phyloP scores from a whole-genome alignment of 2,329 filamentous ascomycete genomes.

The Aspergillus sp. region DNA sequence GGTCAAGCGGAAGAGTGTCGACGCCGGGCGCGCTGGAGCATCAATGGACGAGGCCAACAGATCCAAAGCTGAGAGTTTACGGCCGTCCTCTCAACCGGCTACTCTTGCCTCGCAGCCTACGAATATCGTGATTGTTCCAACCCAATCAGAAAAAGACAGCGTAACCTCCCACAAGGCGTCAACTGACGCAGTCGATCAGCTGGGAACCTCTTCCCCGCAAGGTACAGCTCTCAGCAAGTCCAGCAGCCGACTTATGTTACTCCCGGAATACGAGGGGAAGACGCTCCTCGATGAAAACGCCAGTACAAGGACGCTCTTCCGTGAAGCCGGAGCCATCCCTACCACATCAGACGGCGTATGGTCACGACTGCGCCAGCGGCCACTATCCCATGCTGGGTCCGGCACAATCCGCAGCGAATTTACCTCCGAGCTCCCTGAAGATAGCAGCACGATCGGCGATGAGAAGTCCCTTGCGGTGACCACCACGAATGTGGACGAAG shows the following conservation, averaged over 20 bases:
- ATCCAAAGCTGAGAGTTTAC: neutral
- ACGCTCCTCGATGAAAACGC: conserved; percentile 33
- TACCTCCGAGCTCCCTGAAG: conserved; percentile 29
- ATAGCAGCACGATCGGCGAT: conserved; percentile 32
- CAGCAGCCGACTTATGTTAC: conserved; percentile 28
- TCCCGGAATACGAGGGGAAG: conserved; percentile 32
- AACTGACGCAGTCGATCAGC: neutral
- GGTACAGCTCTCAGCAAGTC: conserved; percentile 16
- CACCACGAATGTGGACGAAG: conserved; percentile 24
- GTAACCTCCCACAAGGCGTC: neutral
- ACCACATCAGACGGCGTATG: conserved; percentile 26
- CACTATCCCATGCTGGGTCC: conserved; percentile 29
- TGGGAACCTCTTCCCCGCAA: neutral
- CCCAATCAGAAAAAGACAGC: neutral
- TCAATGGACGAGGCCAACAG: conserved; percentile 17
- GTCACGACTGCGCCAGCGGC: conserved; percentile 20
- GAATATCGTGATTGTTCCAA: neutral
- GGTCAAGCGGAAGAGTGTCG: conserved; percentile 28
- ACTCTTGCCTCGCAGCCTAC: neutral
- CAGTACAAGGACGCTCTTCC: conserved; percentile 36
- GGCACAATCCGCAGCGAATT: conserved; percentile 32
- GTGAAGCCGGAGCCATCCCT: conserved; percentile 28
- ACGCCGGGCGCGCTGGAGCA: conserved; percentile 30
- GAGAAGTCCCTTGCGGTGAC: conserved; percentile 26
- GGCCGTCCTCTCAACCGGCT: neutral